Conservation (phyloP, 169 alveolate genomes). For the Cryptosporidium canis region DNA sequence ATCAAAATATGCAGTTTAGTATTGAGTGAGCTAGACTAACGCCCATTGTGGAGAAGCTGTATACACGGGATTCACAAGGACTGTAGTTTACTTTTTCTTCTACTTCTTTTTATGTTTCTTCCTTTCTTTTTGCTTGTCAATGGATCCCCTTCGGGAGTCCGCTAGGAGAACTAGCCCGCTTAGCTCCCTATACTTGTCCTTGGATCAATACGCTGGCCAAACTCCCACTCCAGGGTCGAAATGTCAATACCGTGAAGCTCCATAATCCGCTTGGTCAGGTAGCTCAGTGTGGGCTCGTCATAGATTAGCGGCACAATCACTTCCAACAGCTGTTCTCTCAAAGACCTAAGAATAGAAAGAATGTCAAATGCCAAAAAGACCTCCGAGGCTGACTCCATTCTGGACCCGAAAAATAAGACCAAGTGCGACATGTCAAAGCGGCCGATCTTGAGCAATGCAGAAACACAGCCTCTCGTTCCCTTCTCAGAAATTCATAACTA, state of each 20-base stretch:
- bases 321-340: background rate
- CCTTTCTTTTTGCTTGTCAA: background rate
- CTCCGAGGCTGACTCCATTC: background rate
- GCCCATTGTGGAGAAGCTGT: too few species aligned
- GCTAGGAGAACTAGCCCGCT: background rate
- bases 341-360: background rate
- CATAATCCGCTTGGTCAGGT: background rate
- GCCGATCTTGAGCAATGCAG: background rate
- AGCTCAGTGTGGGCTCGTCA: background rate
- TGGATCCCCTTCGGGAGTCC: background rate
- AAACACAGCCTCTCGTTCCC: background rate
- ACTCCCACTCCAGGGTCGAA: background rate
- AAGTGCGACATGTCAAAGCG: background rate
- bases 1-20: too few species aligned
- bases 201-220: background rate
- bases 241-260: background rate
- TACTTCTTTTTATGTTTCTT: background rate
- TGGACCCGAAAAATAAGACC: constrained; percentile 6
- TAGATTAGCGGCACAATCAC: background rate
- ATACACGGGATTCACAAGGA: too few species aligned
- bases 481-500: background rate
- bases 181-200: background rate
- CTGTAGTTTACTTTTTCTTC: too few species aligned
- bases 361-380: constrained; percentile 1
- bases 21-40: too few species aligned